Base-by-base conservation (phyloP, 164 flowering plant genomes). In the Litsea cubeba region DNA sequence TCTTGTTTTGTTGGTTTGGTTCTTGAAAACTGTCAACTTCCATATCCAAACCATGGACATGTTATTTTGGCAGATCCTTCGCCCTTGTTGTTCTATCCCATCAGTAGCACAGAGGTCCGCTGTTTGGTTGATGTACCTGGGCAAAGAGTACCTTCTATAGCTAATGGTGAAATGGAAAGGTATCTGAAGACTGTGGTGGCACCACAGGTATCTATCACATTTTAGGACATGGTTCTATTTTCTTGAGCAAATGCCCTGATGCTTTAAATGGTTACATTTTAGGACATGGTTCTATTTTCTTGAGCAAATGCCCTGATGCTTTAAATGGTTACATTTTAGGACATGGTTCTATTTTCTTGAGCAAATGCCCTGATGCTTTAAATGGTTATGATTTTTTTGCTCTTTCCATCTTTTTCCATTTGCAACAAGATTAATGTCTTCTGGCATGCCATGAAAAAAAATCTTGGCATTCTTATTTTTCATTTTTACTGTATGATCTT, bases 71-170 rank as follows among this genome's bases (percentile, higher is more conserved):
- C 81, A 62, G 93, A 91, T 66, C 98, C 98, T 75, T 95, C 97
- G 3, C 98, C 97, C 5, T 85, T 95, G 74, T 81, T 95, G 80
- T 89, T 92, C 69, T 95, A 95, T 84, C 98, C 85, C 11, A 95
- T 95, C 72, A 91, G 98, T 72, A 86, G 96, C 68, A 88, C 88
- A 28, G 98, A 94, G 81, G 78, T 94, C 76, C 90, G 98, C 54
- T 94, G 98, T 79, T 86, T 94, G 80, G 98, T 94, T 81, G 98
- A 94, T 82, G 92, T 94, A 40, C 97, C 98, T 75, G 98, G 98
- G 51, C 88, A 92, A 81, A 94, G 85, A 78, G 94, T 94, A 66
- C 98, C 98, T 23, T 92, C 97, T 46, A 79, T 94, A 80, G 85
- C 97, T 60, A 94, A 82, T 77, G 98, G 98, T 58, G 97, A 94